Evolutionary conservation across 177 flowering plant species (phyloP), one percentile per base, ranked within the genome.

Genomic region (Vitis hybrid): DNA sequence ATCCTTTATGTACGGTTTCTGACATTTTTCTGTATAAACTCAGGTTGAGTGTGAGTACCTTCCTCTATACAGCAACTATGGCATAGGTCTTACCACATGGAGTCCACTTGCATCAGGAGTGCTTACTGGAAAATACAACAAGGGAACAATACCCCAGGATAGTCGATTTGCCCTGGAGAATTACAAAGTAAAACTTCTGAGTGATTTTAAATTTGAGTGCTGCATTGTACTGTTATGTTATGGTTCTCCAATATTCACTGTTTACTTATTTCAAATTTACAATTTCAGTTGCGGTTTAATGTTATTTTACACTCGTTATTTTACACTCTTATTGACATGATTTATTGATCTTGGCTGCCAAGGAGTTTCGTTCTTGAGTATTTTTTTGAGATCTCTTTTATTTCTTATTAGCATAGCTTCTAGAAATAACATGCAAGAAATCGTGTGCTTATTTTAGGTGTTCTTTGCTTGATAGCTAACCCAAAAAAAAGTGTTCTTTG

Each of bases 31-130:
- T 74, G 46, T 59, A 48, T 19, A 64, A 60, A n/a, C 66, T 74
- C 90, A 91, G 98, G 98, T 93, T 65, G 98, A 96, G 75, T 76
- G 83, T 55, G 98, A 96, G 78, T 96, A 74, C 77, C 90, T 88
- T 10, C 97, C 99, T 21, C 85, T 96, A 52, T 96, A 94, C 78
- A 85, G 59, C 79, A 92, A 87, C 83, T 89, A 94, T 74, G 99
- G 99, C 56, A n/a, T 94, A 10, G 99, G 99, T 71, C 94, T 96
- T 63, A 96, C 99, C 35, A 96, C 99, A 51, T 96, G 99, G 99
- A 96, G 99, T 74, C 99, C 99, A 51, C 91, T 96, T 61, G 97
- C 98, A 21, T 93, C 98, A 65, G 99, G 98, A 70, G 99, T 93
- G 68, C 88, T 96, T 56, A 94, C 98, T 60, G 99, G 99, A 60